Percentiles rank a stretch among this genome's conserved stretches.
Evolutionary conservation across 495 filamentous ascomycete species (phyloP).

Genomic region (Hypoxylon fuscum): DNA sequence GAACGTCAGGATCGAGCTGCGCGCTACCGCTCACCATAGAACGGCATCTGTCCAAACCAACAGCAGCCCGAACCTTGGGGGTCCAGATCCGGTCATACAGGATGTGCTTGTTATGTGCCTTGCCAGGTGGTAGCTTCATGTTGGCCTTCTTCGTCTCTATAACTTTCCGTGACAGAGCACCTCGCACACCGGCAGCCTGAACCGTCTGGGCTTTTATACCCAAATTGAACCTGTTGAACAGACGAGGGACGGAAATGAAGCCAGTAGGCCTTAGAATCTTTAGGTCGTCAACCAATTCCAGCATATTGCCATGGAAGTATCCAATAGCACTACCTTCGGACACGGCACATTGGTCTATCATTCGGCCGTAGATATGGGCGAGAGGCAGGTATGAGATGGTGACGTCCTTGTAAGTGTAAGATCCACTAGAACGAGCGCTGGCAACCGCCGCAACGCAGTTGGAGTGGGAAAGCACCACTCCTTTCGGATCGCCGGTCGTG

Average conservation of each 20-base stretch:
- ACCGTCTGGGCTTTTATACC: constrained; percentile 81
- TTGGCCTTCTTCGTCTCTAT: constrained; percentile 81
- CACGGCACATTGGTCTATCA: constrained; percentile 79
- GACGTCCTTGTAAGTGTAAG: constrained; percentile 63
- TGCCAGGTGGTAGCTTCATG: constrained; percentile 72
- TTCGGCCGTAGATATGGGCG: constrained; percentile 91
- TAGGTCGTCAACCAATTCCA: constrained; percentile 88
- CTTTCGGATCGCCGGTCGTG: constrained; percentile 94
- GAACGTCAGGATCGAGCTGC: constrained; percentile 85
- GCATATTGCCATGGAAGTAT: constrained; percentile 94
- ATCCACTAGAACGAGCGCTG: constrained; percentile 61
- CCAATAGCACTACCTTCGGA: constrained; percentile 81
- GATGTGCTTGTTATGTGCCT: constrained; percentile 81
- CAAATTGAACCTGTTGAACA: constrained; percentile 90
- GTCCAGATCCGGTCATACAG: constrained; percentile 94
- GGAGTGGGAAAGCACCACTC: constrained; percentile 84
- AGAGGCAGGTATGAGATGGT: constrained; percentile 89
- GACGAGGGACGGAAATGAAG: constrained; percentile 88
- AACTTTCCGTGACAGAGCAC: constrained; percentile 80
- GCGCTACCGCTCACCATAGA: constrained; percentile 90
- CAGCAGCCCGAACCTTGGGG: constrained; percentile 81
- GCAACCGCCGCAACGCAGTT: constrained; percentile 80
- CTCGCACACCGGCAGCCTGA: constrained; percentile 81
- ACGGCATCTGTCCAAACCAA: constrained; percentile 79
- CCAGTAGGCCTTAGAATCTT: constrained; percentile 84